These are phyloP conservation scores for Gyromitra esculenta DNA, from an alignment of 2,329 filamentous ascomycete species.

Conservation along the genomic window DNA sequence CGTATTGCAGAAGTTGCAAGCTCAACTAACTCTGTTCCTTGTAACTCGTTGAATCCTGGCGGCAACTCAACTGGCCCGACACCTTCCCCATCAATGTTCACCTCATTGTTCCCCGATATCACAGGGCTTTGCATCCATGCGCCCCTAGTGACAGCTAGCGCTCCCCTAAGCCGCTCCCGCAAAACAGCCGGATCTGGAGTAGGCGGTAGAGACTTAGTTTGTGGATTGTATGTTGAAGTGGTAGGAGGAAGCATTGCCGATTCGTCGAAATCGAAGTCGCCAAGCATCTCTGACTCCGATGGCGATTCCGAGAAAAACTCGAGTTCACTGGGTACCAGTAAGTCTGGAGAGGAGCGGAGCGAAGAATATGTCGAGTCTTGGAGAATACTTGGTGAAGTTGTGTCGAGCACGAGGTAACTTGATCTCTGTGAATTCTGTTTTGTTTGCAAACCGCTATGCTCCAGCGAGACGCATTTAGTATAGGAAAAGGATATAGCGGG, in stretches of 20 bases:
- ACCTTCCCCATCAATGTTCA: conserved; percentile 12
- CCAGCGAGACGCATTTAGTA: conserved; percentile 11
- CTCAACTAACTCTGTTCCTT: conserved; percentile 91
- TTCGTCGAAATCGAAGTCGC: conserved; percentile 73
- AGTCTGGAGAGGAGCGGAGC: conserved; percentile 69
- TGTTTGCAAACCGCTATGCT: conserved; percentile 51
- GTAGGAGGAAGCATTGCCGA: conserved; percentile 92
- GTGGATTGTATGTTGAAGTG: conserved; percentile 91
- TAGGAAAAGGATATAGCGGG: neutral
- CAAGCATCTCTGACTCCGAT: conserved; percentile 60
- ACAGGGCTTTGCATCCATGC: conserved; percentile 86
- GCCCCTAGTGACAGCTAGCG: conserved; percentile 73
- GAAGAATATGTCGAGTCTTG: conserved; percentile 70
- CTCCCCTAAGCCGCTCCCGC: conserved; percentile 73
- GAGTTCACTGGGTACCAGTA: conserved; percentile 61
- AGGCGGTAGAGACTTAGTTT: conserved; percentile 80
- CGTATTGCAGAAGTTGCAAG: conserved; percentile 94
- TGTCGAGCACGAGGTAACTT: conserved; percentile 49
- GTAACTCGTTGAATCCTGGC: conserved; percentile 81
- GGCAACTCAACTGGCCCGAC: conserved; percentile 11
- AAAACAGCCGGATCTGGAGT: conserved; percentile 84
- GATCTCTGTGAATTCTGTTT: conserved; percentile 43
- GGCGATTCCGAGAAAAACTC: conserved; percentile 65
- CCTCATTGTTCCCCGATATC: conserved; percentile 3
- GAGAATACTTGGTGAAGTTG: conserved; percentile 62